A percentile compares a stretch with the other conserved stretches of the same genome.
Conservation (phyloP, 2,329 filamentous ascomycete species). For the Endocalyx cinctus region DNA sequence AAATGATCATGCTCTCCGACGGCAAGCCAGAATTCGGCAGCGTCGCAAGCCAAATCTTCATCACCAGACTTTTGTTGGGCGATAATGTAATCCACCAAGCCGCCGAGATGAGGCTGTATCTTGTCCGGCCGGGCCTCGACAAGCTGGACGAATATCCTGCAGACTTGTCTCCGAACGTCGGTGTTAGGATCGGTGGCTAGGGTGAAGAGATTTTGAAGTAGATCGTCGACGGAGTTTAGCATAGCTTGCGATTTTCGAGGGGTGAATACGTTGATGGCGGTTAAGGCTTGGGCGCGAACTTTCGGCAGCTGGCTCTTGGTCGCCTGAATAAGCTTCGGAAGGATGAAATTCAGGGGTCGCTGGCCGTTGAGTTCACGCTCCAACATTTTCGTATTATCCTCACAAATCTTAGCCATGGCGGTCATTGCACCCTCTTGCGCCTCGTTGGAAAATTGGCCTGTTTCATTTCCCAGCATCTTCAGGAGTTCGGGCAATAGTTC, state of each 20-base stretch:
- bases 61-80: constrained; percentile 84
- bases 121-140: constrained; percentile 89
- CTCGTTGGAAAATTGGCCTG: constrained; percentile 61
- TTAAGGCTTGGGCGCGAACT: constrained; percentile 75
- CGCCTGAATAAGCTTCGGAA: constrained; percentile 86
- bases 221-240: constrained; percentile 71
- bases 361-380: constrained; percentile 86
- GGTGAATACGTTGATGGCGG: constrained; percentile 87
- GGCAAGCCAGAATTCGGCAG: constrained; percentile 95
- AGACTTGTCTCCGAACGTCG: constrained; percentile 88
- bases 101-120: constrained; percentile 80
- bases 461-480: constrained; percentile 68
- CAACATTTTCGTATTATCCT: constrained; percentile 84
- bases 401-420: constrained; percentile 90
- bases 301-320: constrained; percentile 71
- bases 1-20: constrained; percentile 83
- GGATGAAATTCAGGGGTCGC: constrained; percentile 78
- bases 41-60: constrained; percentile 86
- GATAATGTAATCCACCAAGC: constrained; percentile 89
- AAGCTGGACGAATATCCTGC: constrained; percentile 85
- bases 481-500: constrained; percentile 82
- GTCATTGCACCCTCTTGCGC: constrained; percentile 92
- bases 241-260: constrained; percentile 79
- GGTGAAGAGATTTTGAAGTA: constrained; percentile 78
- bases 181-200: constrained; percentile 71